A percentile compares a stretch with the other conserved stretches of the same genome.
These are phyloP conservation scores for Solanum piurae DNA, from an alignment of 257 asterid genomes.

Conservation along the genomic window DNA sequence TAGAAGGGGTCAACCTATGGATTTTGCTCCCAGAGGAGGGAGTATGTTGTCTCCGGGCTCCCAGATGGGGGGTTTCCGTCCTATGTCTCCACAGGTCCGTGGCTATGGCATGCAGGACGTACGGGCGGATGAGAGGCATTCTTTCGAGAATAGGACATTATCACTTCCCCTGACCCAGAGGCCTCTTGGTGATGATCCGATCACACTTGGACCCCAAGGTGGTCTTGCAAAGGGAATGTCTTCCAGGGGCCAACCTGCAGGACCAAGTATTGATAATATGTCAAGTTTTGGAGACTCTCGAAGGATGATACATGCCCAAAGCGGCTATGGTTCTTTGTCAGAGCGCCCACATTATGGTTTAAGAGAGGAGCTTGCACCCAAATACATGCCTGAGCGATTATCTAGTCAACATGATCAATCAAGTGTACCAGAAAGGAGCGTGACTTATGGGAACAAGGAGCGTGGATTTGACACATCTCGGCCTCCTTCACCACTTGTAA, in stretches of 20 bases:
- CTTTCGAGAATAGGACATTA: conserved; percentile 41
- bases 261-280: conserved; percentile 25
- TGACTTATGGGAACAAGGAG: conserved; percentile 19
- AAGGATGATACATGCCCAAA: conserved; percentile 44
- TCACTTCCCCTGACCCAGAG: conserved; percentile 71
- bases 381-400: conserved; percentile 42
- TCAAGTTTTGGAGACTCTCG: conserved; percentile 40
- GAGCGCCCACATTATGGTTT: conserved; percentile 49
- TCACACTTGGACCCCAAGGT: conserved; percentile 95
- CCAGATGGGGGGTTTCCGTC: conserved; percentile 45
- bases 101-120: conserved; percentile 66
- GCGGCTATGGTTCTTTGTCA: conserved; percentile 42
- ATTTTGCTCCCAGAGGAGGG: conserved; percentile 59
- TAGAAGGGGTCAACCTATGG: conserved; percentile 68
- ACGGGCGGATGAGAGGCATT: conserved; percentile 51
- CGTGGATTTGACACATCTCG: conserved; percentile 19
- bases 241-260: conserved; percentile 60
- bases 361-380: conserved; percentile 52
- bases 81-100: conserved; percentile 44
- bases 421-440: conserved; percentile 27
- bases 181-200: conserved; percentile 54
- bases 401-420: conserved; percentile 39
- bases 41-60: conserved; percentile 45
- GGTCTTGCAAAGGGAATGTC: conserved; percentile 87
- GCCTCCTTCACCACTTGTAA: conserved; percentile 28